A percentile compares a stretch with the other conserved stretches of the same genome.
phyloP scores from a whole-genome alignment of 306 rosid genomes.

The Gynostemma pentaphyllum region DNA sequence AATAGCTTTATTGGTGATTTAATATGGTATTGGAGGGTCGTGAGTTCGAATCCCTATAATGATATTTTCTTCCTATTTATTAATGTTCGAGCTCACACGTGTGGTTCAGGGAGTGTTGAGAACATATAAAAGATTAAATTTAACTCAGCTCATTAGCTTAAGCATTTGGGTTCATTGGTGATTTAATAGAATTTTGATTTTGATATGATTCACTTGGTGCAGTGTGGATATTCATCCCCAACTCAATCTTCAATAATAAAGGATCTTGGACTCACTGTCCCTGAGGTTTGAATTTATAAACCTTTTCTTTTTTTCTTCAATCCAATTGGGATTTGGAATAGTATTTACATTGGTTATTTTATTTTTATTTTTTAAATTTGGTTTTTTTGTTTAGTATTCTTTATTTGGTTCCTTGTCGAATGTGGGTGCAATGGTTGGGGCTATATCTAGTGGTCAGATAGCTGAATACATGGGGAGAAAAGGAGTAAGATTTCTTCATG shows the following conservation, averaged over 20 bases:
- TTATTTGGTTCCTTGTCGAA: conserved; percentile 71
- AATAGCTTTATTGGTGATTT: too few species aligned
- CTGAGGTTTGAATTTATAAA: conserved; percentile 40
- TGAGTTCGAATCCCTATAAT: too few species aligned
- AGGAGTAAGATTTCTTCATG: conserved; percentile 43
- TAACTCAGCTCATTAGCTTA: too few species aligned
- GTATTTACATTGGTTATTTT: neutral
- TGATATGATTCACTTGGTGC: neutral
- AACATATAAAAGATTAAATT: too few species aligned
- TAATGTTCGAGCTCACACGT: too few species aligned
- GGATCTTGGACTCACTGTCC: conserved; percentile 53
- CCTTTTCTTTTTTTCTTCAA: neutral
- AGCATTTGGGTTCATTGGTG: too few species aligned
- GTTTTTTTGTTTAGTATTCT: conserved; percentile 43
- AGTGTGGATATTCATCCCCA: conserved; percentile 81
- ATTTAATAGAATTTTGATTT: too few species aligned
- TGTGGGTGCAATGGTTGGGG: conserved; percentile 91
- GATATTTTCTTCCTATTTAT: too few species aligned
- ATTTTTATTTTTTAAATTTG: too few species aligned
- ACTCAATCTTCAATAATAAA: conserved; percentile 46
- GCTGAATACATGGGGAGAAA: conserved; percentile 70
- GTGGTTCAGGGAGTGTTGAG: too few species aligned
- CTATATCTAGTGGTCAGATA: conserved; percentile 81
- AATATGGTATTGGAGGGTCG: too few species aligned
- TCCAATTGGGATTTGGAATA: neutral